These are phyloP conservation scores for Mucor irregularis DNA, from an alignment of 371 early-diverging fungal genomes.

Conservation along the genomic window DNA sequence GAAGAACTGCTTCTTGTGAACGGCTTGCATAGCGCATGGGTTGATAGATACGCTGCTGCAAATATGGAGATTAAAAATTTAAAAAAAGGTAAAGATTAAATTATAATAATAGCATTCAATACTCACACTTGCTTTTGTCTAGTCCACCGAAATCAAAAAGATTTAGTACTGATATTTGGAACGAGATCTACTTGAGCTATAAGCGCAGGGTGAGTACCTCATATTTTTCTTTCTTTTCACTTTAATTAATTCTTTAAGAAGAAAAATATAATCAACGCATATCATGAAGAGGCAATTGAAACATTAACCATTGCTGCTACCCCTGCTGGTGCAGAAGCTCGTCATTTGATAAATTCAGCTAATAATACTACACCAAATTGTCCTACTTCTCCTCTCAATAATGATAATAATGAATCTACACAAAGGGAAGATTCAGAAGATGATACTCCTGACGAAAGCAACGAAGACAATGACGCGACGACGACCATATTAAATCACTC, in stretches of 20 bases:
- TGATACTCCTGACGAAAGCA: constrained; percentile 5
- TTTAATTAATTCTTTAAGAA: constrained; percentile 12
- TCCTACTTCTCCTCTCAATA: constrained; percentile 10
- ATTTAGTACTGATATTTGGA: constrained; percentile 16
- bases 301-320: constrained; percentile 13
- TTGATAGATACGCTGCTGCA: constrained; percentile 10
- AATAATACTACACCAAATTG: constrained; percentile 4
- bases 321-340: constrained; percentile 11
- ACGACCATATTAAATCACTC: neutral
- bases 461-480: constrained; percentile 1
- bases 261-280: constrained; percentile 13
- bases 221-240: constrained; percentile 8
- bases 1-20: too few species aligned
- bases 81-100: constrained; percentile 22
- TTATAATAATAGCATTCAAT: constrained; percentile 8
- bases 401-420: constrained; percentile 13
- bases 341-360: constrained; percentile 9
- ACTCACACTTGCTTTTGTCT: constrained; percentile 13
- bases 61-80: constrained; percentile 8
- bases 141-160: constrained; percentile 12
- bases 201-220: constrained; percentile 12
- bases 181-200: constrained; percentile 1
- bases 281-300: constrained; percentile 15
- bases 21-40: constrained; percentile 15
- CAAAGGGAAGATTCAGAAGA: constrained; percentile 8